Base-by-base conservation (phyloP, 2,329 filamentous ascomycete genomes). In the Neodidymelliopsis sp. region DNA sequence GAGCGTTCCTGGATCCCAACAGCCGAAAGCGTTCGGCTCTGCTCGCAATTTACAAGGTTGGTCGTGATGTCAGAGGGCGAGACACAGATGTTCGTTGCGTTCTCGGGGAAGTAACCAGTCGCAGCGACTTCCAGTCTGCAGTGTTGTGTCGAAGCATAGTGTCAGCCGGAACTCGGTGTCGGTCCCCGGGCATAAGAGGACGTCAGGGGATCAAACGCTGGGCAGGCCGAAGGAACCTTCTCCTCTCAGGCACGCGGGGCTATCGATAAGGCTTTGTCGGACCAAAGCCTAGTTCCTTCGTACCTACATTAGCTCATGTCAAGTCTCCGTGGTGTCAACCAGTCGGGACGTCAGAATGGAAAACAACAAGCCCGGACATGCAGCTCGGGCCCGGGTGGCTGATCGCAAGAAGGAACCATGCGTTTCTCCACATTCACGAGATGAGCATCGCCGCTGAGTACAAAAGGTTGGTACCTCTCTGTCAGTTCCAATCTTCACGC, bases 271-370 rank as follows among this genome's bases (percentile, higher is more conserved):
- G 37, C 31, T 11, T 22, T 15, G 16, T 33, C 30, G 25, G 18
- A 46, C 22, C 31, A 40, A 20, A 41, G 40, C 19, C 47, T 50
- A 45, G 47, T 39, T 25, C 18, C 25, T 50, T 38, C 36, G 49
- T 52, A 52, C 41, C 49, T 52, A 47, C 49, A 46, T 52, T 52
- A 52, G 49, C 37, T 37, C 37, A 35, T 42, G 42, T 52, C 42
- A 46, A 34, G 41, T 42, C 12, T 16, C 41, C 41, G 41, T 39
- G 24, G 25, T 15, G 20, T 28, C 37, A 27, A 42, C 48, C 48
- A 51, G 41, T 51, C 30, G 41, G 41, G 22, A 36, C 39, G 25
- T 9, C 20, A 23, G 31, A 13, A 24, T 10, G 37, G 37, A 16
- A 37, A 25, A 47, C 41, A 34, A 19, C 16, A 9, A 34, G 31